Evolutionary conservation across 352 stramenopile genomes (phyloP).

Genomic region (Globisporangium yorkense): DNA sequence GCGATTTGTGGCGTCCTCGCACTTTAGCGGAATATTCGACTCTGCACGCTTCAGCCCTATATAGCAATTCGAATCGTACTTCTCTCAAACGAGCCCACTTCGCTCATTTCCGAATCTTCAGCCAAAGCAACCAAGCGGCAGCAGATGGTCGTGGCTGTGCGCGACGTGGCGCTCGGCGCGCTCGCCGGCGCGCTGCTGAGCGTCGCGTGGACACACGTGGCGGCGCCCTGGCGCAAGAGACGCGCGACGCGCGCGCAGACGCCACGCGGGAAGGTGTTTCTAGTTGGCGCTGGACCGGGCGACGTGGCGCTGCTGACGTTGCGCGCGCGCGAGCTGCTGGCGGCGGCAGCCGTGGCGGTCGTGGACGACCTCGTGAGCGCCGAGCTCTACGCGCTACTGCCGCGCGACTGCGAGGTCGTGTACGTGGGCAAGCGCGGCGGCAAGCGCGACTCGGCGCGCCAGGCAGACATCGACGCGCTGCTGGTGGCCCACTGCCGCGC

Average conservation of each 20-base stretch:
- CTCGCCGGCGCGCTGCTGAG: slow-evolving; percentile 35
- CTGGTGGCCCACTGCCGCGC: slow-evolving; percentile 43
- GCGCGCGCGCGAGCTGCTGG: slow-evolving; percentile 37
- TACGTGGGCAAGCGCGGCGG: slow-evolving; percentile 68
- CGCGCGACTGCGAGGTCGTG: slow-evolving; percentile 49
- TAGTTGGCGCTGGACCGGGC: slow-evolving; percentile 55
- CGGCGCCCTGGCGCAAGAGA: slow-evolving; percentile 20
- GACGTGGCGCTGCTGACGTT: slow-evolving; percentile 54
- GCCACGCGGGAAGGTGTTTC: slow-evolving; percentile 42
- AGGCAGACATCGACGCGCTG: slow-evolving; percentile 60
- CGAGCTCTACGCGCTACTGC: slow-evolving; percentile 48
- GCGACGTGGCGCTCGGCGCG: slow-evolving; percentile 40
- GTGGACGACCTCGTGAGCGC: slow-evolving; percentile 59
- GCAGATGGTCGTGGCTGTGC: slow-evolving; percentile 9
- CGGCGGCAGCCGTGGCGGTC: slow-evolving; percentile 47
- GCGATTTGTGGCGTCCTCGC: not conserved
- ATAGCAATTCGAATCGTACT: not conserved
- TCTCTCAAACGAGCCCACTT: no score
- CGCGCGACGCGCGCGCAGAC: slow-evolving; percentile 20
- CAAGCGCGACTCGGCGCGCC: slow-evolving; percentile 59
- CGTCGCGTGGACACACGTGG: slow-evolving; percentile 24
- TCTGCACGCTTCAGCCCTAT: not conserved
- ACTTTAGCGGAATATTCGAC: not conserved
- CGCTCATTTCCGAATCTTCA: no score
- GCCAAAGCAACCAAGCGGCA: no score